Evolutionary conservation across 1,284 basidiomycete species (phyloP), one percentile per base, ranked within the genome.

Genomic region (Rugiboletus extremiorientalis): DNA sequence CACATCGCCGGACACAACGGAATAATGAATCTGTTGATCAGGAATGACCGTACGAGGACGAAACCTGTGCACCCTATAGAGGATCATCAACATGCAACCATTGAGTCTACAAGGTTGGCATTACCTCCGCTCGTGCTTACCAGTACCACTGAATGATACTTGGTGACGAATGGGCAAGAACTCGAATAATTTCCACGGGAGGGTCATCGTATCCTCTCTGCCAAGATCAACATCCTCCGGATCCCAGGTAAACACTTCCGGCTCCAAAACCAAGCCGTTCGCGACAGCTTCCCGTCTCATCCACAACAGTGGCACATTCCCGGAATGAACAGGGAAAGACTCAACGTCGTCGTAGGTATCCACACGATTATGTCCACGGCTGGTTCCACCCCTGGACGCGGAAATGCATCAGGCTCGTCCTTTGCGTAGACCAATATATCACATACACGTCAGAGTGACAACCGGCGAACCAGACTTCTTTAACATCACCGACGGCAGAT

Each of bases 391-490:
- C 12, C 67, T 73, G 36, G 7, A 38, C n/a, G n/a, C n/a, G 9
- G 18, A 34, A 25, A 9, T 15, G 37, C 8, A 31, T 67, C 7
- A 58, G n/a, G n/a, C n/a, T n/a, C n/a, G n/a, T n/a, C n/a, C n/a
- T n/a, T 16, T 38, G 22, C 15, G 43, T 10, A 18, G 8, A 9
- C 12, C 8, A 25, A 18, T 5, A 0, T 5, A 15, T n/a, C 22
- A 61, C 71, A 25, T 37, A 74, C 72, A 74, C 71, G 37, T 72
- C 72, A 0, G 70, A 72, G 25, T 74, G 73, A 23, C 59, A 61
- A 14, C 70, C 72, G 1, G 71, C 60, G 52, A 73, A 72, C 72
- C 70, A 74, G 33, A 72, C 70, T 47, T 72, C 71, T 44, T 73
- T 72, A 28, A 67, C 52, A 4, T 69, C 56, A 4, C 33, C 5